Evolutionary conservation across 768 basidiomycete species (phyloP), one percentile per base, ranked within the genome.

Genomic region (Tricholoma bakamatsutake): DNA sequence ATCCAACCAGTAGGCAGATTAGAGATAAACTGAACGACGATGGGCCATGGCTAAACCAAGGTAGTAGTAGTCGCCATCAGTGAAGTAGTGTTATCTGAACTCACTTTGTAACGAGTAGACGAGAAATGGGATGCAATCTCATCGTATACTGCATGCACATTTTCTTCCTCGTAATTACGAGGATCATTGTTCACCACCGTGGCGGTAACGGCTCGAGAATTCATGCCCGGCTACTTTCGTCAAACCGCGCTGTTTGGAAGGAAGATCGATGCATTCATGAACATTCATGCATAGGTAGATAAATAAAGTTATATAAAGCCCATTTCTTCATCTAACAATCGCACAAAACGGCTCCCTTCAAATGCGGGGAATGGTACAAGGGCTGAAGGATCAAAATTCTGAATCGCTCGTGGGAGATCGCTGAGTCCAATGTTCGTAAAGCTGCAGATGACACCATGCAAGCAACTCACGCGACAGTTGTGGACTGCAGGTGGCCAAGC

Each of bases 111-210:
- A 27, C 93, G 79, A 7, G 93, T 96, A 0, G 86, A 85, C 8
- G 90, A 90, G 68, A 96, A 96, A 71, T 96, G 93, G 15, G 76
- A 66, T 0, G 93, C 93, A 58, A 96, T 95, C 60, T 82, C 76
- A 55, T 94, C 87, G 69, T 96, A 96, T 54, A 96, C 78, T 0
- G 74, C 71, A 65, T 96, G 93, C 1, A 96, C 93, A 64, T 94
- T 85, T 57, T 70, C 69, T 45, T 80, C 73, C 70, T 94, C 92
- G 68, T 90, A 90, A 18, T 58, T 65, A 53, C 76, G 77, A 15
- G 80, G 78, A 61, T 85, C 73, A 10, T 78, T 76, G 37, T 76
- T 67, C 34, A 85, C 63, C 8, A 68, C 62, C 11, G 76, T 71
- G 35, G 73, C 53, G 39, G 72, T 68, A 21, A 85, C 76, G 10